A percentile compares a stretch with the other conserved stretches of the same genome.
phyloP scores from a whole-genome alignment of 768 basidiomycete genomes.

The Suillus alpinus region DNA sequence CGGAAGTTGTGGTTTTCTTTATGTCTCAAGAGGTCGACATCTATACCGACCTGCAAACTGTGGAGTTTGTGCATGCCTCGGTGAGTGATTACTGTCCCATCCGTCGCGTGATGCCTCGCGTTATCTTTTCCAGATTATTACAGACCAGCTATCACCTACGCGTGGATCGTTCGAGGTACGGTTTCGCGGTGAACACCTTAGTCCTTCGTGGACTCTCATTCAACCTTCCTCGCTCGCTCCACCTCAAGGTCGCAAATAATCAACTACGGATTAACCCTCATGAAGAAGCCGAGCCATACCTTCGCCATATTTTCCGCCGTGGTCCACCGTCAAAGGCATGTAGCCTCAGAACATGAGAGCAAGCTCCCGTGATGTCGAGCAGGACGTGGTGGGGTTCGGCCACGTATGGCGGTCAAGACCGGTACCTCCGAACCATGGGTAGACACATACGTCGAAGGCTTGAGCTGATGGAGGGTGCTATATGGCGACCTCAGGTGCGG shows the following conservation, averaged over 20 bases:
- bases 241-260: constrained; percentile 22
- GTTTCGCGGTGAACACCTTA: constrained; percentile 48
- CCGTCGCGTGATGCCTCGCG: not conserved
- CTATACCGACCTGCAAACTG: constrained; percentile 89
- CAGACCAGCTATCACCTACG: constrained; percentile 65
- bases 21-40: constrained; percentile 82
- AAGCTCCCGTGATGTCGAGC: constrained; percentile 27
- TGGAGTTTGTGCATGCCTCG: constrained; percentile 80
- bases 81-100: constrained; percentile 32
- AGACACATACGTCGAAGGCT: constrained; percentile 74
- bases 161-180: constrained; percentile 73
- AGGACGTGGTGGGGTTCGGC: constrained; percentile 7
- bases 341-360: constrained; percentile 43
- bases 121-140: constrained; percentile 51
- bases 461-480: constrained; percentile 78
- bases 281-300: constrained; percentile 70
- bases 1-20: constrained; percentile 82
- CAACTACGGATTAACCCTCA: constrained; percentile 61
- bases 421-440: constrained; percentile 33
- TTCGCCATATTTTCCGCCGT: constrained; percentile 68
- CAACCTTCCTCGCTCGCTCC: constrained; percentile 21
- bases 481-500: constrained; percentile 65
- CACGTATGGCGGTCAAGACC: constrained; percentile 16
- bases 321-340: too few relatives aligned
- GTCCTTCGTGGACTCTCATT: constrained; percentile 6